Base-by-base conservation (phyloP, 768 basidiomycete genomes). In the Tremella yokohamensis region DNA sequence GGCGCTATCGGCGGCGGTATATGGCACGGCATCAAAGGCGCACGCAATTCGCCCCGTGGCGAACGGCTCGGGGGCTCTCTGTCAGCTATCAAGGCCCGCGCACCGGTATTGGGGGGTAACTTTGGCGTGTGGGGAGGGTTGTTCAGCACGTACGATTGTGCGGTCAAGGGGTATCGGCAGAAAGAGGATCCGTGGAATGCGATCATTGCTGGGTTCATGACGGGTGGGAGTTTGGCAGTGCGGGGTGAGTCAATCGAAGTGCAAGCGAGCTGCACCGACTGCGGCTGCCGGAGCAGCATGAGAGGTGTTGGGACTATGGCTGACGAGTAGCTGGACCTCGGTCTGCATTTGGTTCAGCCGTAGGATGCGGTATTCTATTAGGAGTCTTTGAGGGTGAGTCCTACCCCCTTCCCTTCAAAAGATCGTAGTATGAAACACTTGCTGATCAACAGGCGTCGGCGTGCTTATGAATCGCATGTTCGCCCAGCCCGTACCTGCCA, bases 151-250 rank as follows among this genome's bases (percentile, higher is more conserved):
- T 99, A 96, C 68, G 96, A 98, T 78, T 99, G 96, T 77, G 92
- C 92, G 0, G 88, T 99, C 67, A 98, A 99, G 79, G 90, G 91
- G 13, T 90, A 85, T 81, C 83, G 92, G 76, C 91, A 96, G 80
- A 96, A 97, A 76, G 92, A 96, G 78, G 93, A 96, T 77, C 89
- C 94, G 52, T 99, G 92, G 92, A 99, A 99, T 74, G 92, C 92
- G 40, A 98, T 99, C 70, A 87, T 96, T 52, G 91, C 92, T 22
- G 96, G 96, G 45, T 99, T 99, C 80, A 84, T 96, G 85, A 98
- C 96, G 9, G 96, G 96, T 78, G 96, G 96, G 55, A 93, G 89
- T 76, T 79, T 97, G 54, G 96, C 94, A 57, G 83, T 88, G 61
- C 84, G 94, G 80, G 90, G 94, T 96, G 77, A 79, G 89, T 85